Conservation (phyloP, 1,284 basidiomycete species). For the Caloboletus firmus region DNA sequence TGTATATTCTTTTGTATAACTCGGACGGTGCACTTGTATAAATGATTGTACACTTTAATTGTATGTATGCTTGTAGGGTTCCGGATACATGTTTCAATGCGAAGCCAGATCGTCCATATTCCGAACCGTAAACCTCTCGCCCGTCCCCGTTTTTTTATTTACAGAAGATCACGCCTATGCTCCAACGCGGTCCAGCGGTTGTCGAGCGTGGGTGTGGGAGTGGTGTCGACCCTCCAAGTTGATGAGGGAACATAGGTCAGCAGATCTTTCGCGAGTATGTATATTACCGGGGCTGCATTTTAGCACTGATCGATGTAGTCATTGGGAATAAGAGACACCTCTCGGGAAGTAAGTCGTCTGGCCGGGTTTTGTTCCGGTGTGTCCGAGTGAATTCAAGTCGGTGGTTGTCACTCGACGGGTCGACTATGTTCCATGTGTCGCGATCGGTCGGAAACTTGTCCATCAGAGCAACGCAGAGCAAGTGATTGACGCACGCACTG, state of each 20-base stretch:
- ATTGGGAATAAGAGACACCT: too few species aligned
- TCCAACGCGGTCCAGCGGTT: neutral
- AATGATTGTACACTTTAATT: constrained; percentile 21
- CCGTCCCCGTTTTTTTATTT: too few species aligned
- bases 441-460: neutral
- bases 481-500: neutral
- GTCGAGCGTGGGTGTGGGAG: neutral
- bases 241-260: too few species aligned
- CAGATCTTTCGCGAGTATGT: too few species aligned
- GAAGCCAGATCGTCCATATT: neutral
- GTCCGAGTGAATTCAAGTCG: too few species aligned
- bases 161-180: neutral
- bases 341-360: too few species aligned
- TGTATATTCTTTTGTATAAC: constrained; percentile 38
- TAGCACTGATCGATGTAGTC: too few species aligned
- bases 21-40: constrained; percentile 26
- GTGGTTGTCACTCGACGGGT: too few species aligned
- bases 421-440: too few species aligned
- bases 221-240: neutral
- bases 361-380: too few species aligned
- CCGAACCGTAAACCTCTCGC: neutral
- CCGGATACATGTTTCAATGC: neutral
- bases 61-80: constrained; percentile 25
- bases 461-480: neutral
- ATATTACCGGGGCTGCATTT: too few species aligned